Evolutionary conservation across 371 early-diverging fungal species (phyloP), one percentile per base, ranked within the genome.

Genomic region (Mucor piriformis): DNA sequence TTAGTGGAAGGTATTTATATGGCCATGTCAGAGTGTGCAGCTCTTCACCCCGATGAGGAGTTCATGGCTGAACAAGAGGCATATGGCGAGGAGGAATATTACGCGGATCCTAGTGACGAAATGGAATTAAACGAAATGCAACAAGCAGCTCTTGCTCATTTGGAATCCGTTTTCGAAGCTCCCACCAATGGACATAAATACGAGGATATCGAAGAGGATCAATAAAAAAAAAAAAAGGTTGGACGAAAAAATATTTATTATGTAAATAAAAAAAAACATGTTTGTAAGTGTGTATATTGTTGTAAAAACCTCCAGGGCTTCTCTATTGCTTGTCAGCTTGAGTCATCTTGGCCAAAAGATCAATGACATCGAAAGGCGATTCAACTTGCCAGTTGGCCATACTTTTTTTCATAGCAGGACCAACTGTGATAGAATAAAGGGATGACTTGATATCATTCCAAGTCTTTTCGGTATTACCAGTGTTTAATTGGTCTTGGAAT

Each of bases 331-430:
- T 48, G 16, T 50, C 58, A 24, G 43, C 53, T 49, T 60, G n/a
- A n/a, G 59, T 54, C 62, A 70, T 61, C 2, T 33, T 27, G 24
- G 52, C 69, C 20, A 82, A 59, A 8, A 77, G 69, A 1, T 74
- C 61, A 46, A 85, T 78, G 20, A 86, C 57, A 44, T 84, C 72
- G 24, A 70, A 65, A 11, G 77, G 77, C 15, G 72, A 57, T 13
- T 79, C 72, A 0, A 93, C 87, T 71, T 90, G 91, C 92, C 92
- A 95, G 25, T 79, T 70, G 8, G 95, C 94, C 37, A 85, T 70
- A 25, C 93, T 93, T 74, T 85, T 87, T 76, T 94, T 95, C 44
- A 83, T 81, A 1, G 89, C 73, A 16, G 87, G 76, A 0, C 94
- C 95, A 18, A 94, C 83, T 5, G 89, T 92, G 32, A 82, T 72